phyloP scores from a whole-genome alignment of 1,139 yeast genomes.

The Kurtzmaniella natalensis region DNA sequence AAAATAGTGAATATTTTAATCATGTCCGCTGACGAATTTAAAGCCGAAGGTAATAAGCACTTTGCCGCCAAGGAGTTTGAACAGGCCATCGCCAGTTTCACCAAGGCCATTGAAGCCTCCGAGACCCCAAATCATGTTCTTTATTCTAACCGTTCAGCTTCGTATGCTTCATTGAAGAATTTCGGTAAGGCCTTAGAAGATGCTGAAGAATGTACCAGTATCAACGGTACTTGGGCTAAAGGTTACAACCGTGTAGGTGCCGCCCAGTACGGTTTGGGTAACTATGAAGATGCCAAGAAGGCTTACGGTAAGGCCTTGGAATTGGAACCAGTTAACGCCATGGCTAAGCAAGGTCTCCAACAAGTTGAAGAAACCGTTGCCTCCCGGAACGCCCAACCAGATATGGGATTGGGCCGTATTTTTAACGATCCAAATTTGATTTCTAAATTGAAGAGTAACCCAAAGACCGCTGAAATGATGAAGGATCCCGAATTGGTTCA shows the following conservation, averaged over 20 bases:
- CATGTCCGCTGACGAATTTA: constrained; percentile 65
- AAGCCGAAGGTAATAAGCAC: constrained; percentile 86
- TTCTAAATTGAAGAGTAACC: constrained; percentile 71
- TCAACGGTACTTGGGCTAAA: constrained; percentile 87
- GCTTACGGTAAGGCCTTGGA: constrained; percentile 80
- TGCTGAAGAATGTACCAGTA: constrained; percentile 75
- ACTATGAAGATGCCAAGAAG: constrained; percentile 62
- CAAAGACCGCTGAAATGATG: constrained; percentile 83
- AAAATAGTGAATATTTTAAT: too few relatives aligned
- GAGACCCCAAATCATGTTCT: constrained; percentile 82
- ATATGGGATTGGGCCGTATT: constrained; percentile 71
- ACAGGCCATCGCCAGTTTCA: constrained; percentile 74
- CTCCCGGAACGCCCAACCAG: constrained; percentile 49
- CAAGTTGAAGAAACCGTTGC: constrained; percentile 59
- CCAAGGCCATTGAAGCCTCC: constrained; percentile 86
- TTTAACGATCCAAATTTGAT: constrained; percentile 80
- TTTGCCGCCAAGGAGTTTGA: constrained; percentile 82
- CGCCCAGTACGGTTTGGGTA: constrained; percentile 82
- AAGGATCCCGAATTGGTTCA: constrained; percentile 81
- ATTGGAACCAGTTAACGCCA: constrained; percentile 75
- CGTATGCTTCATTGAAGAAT: constrained; percentile 75
- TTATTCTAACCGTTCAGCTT: constrained; percentile 91
- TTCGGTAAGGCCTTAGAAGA: constrained; percentile 73
- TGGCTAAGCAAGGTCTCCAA: constrained; percentile 80
- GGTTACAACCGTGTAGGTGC: constrained; percentile 94